phyloP scores from a whole-genome alignment of 345 rosid species.

The Heritiera littoralis region DNA sequence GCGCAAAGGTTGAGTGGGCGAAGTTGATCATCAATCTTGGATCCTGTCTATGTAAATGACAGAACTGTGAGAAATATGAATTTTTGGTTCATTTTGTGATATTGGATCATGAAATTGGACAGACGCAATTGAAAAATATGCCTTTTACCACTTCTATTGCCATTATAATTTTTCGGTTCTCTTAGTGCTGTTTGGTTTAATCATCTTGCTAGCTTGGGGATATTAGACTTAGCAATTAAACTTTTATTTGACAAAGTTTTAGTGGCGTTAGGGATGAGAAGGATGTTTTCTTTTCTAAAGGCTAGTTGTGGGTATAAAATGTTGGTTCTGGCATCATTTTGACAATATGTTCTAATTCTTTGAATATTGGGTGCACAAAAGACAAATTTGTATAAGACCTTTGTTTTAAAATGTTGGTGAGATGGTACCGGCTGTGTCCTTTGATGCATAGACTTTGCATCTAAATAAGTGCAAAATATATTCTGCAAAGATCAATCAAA shows the following conservation, averaged over 20 bases:
- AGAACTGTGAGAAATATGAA: neutral
- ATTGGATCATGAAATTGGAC: neutral
- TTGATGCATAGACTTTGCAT: slow-evolving; percentile 1
- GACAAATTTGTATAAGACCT: neutral
- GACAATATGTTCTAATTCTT: neutral
- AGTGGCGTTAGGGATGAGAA: neutral
- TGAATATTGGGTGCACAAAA: neutral
- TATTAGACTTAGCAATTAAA: neutral
- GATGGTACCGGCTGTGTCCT: neutral
- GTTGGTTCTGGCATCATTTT: slow-evolving; percentile 8
- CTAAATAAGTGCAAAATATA: neutral
- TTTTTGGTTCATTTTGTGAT: neutral
- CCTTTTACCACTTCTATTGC: neutral
- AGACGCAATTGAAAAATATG: neutral
- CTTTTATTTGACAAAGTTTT: neutral
- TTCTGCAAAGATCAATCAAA: neutral
- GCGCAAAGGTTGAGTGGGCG: neutral
- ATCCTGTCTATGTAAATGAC: neutral
- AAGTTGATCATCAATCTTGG: slow-evolving; percentile 15
- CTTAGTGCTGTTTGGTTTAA: neutral
- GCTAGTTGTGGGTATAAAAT: neutral
- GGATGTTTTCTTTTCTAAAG: neutral
- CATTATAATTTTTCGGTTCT: neutral
- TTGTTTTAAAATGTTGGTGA: neutral
- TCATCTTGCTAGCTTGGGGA: neutral